Percentiles rank a stretch among this genome's conserved stretches.
Evolutionary conservation across 2,329 filamentous ascomycete species (phyloP).

Genomic region (Penicillium polonicum): DNA sequence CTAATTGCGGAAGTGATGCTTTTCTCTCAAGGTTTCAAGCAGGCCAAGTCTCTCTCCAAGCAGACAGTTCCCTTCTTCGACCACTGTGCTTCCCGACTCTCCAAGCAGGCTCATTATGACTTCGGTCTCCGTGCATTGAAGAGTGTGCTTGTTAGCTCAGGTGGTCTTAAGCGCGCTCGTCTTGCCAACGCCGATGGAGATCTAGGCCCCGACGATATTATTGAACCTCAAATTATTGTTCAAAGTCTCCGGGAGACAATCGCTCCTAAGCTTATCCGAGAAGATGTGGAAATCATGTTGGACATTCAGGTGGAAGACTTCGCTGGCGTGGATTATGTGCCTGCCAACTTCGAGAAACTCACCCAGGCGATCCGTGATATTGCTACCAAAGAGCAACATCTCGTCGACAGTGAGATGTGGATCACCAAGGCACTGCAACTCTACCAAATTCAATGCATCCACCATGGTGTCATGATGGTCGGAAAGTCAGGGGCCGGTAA

Average conservation of each 20-base stretch:
- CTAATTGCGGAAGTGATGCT: constrained; percentile 99
- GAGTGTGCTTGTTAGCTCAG: constrained; percentile 96
- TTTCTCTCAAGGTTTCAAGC: constrained; percentile 98
- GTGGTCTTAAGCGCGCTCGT: constrained; percentile 81
- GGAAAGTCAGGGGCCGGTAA: constrained; percentile 97
- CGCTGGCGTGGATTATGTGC: constrained; percentile 88
- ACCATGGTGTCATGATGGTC: constrained; percentile 99
- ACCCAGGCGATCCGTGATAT: constrained; percentile 78
- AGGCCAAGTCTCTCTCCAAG: constrained; percentile 89
- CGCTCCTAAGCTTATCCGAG: constrained; percentile 90
- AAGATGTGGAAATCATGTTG: constrained; percentile 85
- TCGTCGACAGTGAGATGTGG: constrained; percentile 91
- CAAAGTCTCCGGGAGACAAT: constrained; percentile 98
- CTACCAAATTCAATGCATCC: constrained; percentile 95
- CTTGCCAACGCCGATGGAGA: constrained; percentile 59
- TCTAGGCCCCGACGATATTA: constrained; percentile 65
- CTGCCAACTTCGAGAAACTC: constrained; percentile 77
- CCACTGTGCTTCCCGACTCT: constrained; percentile 74
- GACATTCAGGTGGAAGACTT: constrained; percentile 82
- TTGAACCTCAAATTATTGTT: constrained; percentile 96
- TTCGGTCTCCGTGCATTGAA: constrained; percentile 97
- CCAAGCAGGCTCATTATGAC: constrained; percentile 98
- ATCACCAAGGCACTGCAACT: constrained; percentile 96
- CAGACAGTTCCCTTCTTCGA: constrained; percentile 99
- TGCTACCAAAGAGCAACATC: constrained; percentile 72